A percentile compares a stretch with the other conserved stretches of the same genome.
Evolutionary conservation across 495 filamentous ascomycete species (phyloP).

Genomic region (Letharia lupina): DNA sequence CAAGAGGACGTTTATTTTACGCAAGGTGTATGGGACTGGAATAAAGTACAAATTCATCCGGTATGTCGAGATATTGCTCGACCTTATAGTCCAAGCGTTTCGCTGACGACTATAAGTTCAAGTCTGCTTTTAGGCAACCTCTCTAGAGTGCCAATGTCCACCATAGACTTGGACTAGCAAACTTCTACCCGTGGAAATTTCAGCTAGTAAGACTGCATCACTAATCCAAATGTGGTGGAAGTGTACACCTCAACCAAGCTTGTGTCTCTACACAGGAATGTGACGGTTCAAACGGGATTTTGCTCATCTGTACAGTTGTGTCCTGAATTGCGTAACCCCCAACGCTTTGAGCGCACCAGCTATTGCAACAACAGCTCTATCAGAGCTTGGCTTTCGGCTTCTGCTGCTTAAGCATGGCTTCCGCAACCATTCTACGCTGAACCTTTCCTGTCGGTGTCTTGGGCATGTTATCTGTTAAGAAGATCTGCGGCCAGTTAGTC

Average conservation of each 20-base stretch:
- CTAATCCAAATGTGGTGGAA: not conserved
- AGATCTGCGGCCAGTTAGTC: slow-evolving; percentile 42
- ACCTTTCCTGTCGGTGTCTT: slow-evolving; percentile 90
- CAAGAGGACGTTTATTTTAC: slow-evolving; percentile 63
- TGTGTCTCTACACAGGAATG: not conserved
- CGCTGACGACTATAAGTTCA: slow-evolving; percentile 10
- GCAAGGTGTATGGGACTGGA: slow-evolving; percentile 74
- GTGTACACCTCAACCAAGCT: not conserved
- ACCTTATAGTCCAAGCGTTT: not conserved
- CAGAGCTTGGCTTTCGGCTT: slow-evolving; percentile 36
- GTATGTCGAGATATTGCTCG: slow-evolving; percentile 26
- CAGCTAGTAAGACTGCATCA: not conserved
- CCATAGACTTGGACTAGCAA: not conserved
- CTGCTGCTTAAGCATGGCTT: slow-evolving; percentile 58
- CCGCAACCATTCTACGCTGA: slow-evolving; percentile 70
- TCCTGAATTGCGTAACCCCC: not conserved
- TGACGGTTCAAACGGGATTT: not conserved
- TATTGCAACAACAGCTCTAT: not conserved
- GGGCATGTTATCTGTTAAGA: slow-evolving; percentile 70
- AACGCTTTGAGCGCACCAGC: not conserved
- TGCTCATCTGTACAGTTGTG: not conserved
- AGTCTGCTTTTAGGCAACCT: slow-evolving; percentile 15
- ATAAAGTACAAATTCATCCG: slow-evolving; percentile 53
- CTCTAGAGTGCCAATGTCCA: not conserved
- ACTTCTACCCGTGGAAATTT: not conserved